phyloP scores from a whole-genome alignment of 495 filamentous ascomycete species.

The Cetradonia linearis region DNA sequence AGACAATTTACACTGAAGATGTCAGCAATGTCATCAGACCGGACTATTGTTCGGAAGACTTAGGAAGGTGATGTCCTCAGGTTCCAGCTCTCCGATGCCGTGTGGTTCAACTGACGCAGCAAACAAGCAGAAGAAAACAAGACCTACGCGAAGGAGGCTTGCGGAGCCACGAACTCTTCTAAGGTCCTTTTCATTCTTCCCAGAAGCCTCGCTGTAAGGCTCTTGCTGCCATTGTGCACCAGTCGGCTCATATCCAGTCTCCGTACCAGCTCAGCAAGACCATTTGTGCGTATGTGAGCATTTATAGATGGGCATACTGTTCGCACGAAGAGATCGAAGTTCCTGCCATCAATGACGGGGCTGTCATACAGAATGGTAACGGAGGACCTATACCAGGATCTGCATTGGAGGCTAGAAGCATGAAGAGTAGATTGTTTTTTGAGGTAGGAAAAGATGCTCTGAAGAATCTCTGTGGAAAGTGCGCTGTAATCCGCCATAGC shows the following conservation, averaged over 20 bases:
- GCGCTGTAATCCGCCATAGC: neutral
- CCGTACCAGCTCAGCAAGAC: slow-evolving; percentile 47
- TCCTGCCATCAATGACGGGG: slow-evolving; percentile 42
- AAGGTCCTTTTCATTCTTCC: slow-evolving; percentile 48
- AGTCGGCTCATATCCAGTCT: slow-evolving; percentile 48
- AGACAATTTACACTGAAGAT: slow-evolving; percentile 46
- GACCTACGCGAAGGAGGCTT: slow-evolving; percentile 49
- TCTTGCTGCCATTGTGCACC: slow-evolving; percentile 56
- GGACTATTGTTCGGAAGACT: neutral
- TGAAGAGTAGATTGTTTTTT: slow-evolving; percentile 39
- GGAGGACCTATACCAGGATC: slow-evolving; percentile 53
- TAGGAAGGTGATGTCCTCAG: neutral
- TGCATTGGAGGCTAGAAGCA: slow-evolving; percentile 47
- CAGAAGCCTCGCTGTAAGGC: slow-evolving; percentile 53
- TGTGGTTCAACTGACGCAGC: slow-evolving; percentile 6
- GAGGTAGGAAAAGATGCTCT: slow-evolving; percentile 30
- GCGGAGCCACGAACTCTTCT: slow-evolving; percentile 54
- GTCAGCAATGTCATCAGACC: slow-evolving; percentile 8
- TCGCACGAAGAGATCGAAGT: slow-evolving; percentile 49
- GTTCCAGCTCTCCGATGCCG: neutral
- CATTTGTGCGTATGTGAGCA: slow-evolving; percentile 42
- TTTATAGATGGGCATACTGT: slow-evolving; percentile 54
- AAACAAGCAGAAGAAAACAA: slow-evolving; percentile 2
- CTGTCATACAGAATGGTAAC: slow-evolving; percentile 46
- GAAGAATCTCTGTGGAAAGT: slow-evolving; percentile 45